These are phyloP conservation scores for Diversispora epigaea DNA, from an alignment of 192 early-diverging fungal genomes.

Conservation along the genomic window DNA sequence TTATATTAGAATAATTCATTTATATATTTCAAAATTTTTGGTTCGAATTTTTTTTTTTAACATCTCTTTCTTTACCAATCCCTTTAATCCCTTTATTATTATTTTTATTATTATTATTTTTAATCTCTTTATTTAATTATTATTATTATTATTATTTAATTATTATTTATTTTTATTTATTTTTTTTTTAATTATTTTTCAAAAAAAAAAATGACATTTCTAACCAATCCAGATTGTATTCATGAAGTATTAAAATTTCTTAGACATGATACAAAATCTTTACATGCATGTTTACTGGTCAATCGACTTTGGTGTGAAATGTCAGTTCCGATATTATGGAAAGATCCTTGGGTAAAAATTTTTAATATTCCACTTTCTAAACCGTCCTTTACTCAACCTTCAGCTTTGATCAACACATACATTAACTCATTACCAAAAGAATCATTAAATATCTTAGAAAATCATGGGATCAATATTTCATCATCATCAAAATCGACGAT, in stretches of 20 bases:
- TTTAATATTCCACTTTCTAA: neutral
- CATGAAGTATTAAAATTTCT: constrained; percentile 4
- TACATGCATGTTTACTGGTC: constrained; percentile 7
- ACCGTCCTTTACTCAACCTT: neutral
- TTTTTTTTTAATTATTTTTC: neutral
- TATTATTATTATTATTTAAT: no score
- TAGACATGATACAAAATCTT: neutral
- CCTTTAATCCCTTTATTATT: no score
- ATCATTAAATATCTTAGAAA: neutral
- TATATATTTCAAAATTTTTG: no score
- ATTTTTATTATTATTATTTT: no score
- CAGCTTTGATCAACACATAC: neutral
- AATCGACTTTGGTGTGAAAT: constrained; percentile 13
- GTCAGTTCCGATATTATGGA: constrained; percentile 5
- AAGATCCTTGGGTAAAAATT: neutral
- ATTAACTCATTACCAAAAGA: neutral
- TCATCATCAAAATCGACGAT: neutral
- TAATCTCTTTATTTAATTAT: no score
- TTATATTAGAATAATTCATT: no score
- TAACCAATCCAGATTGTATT: neutral
- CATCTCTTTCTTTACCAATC: no score
- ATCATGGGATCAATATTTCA: neutral
- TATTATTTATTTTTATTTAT: no score
- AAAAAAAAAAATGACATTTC: neutral
- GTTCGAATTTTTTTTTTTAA: no score